Evolutionary conservation across 2,329 filamentous ascomycete genomes (phyloP).

Genomic region (Fusarium penzigii): DNA sequence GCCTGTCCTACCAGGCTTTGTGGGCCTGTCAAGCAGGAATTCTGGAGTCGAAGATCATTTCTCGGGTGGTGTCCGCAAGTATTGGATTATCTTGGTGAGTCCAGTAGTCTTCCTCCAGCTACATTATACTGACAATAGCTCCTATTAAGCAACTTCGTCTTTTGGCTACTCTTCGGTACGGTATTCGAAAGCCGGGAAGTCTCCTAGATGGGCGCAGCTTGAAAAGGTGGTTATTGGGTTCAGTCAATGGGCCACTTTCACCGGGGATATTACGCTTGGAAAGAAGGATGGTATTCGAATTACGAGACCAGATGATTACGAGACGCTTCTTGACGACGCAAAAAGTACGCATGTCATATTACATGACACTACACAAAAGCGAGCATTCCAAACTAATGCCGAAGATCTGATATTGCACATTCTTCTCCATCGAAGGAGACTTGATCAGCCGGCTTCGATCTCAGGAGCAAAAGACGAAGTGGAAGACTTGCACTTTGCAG

Average conservation of each 20-base stretch:
- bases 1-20: neutral
- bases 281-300: neutral
- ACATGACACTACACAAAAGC: conserved; percentile 1
- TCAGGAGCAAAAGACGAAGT: neutral
- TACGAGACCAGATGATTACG: conserved; percentile 3
- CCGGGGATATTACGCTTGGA: neutral
- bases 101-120: neutral
- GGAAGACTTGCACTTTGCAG: neutral
- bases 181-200: neutral
- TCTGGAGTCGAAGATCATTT: neutral
- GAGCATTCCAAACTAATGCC: conserved; percentile 2
- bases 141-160: neutral
- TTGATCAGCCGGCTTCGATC: neutral
- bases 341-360: conserved; percentile 1
- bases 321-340: conserved; percentile 1
- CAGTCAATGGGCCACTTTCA: conserved; percentile 1
- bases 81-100: conserved; percentile 1
- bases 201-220: neutral
- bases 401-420: conserved; percentile 3
- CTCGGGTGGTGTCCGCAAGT: conserved; percentile 3
- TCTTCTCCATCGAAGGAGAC: conserved; percentile 1
- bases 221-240: conserved; percentile 2
- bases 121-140: neutral
- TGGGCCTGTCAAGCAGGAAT: neutral
- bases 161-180: neutral